phyloP scores from a whole-genome alignment of 2,329 filamentous ascomycete species.

The Pseudocercospora fuligena region DNA sequence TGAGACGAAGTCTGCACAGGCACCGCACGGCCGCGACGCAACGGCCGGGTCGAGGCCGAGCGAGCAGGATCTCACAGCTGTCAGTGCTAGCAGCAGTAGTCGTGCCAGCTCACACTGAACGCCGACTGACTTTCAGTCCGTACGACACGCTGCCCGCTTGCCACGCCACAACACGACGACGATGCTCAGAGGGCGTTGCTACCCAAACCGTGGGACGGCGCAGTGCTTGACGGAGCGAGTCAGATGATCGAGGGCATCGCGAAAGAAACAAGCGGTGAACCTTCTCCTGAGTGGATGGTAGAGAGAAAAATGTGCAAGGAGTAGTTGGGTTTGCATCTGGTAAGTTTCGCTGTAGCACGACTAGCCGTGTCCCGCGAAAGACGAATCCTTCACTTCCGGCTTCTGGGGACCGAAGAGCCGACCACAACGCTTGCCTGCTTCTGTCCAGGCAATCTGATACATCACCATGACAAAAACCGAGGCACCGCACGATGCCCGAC shows the following conservation, averaged over 20 bases:
- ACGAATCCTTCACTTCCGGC: conserved; percentile 14
- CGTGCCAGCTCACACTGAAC: not conserved
- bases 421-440: conserved; percentile 5
- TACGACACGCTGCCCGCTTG: not conserved
- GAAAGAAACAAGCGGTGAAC: conserved; percentile 12
- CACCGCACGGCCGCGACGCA: not conserved
- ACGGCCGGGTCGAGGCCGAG: not conserved
- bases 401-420: conserved; percentile 11
- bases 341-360: conserved; percentile 13
- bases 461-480: conserved; percentile 1
- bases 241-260: conserved; percentile 15
- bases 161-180: not conserved
- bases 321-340: conserved; percentile 10
- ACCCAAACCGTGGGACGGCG: conserved; percentile 21
- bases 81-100: not conserved
- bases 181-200: conserved; percentile 4
- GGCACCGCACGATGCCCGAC: not conserved
- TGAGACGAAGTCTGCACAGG: not conserved
- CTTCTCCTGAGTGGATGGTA: not conserved
- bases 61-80: not conserved
- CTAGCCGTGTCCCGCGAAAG: conserved; percentile 8
- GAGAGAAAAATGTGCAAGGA: not conserved
- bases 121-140: not conserved
- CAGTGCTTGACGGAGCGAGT: conserved; percentile 23
- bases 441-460: conserved; percentile 8